Evolutionary conservation across 2,329 filamentous ascomycete genomes (phyloP).

Genomic region (Elsinoe ampelina): DNA sequence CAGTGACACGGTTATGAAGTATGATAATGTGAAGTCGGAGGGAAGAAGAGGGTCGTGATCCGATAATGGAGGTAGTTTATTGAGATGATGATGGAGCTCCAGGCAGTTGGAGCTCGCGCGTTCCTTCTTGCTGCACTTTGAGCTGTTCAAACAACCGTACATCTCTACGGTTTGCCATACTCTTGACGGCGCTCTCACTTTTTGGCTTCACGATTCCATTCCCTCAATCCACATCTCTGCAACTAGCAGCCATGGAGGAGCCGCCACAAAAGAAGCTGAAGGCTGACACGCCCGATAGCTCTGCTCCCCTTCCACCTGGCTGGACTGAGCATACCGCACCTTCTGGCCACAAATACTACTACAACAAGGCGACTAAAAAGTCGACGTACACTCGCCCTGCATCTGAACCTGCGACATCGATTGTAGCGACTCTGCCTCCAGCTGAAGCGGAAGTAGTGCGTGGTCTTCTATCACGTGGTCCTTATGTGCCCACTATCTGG

Average conservation of each 20-base stretch:
- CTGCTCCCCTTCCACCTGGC: constrained; percentile 59
- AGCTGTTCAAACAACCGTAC: constrained; percentile 8
- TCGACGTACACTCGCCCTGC: constrained; percentile 75
- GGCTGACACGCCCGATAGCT: constrained; percentile 60
- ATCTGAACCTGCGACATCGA: constrained; percentile 18
- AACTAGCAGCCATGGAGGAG: constrained; percentile 10
- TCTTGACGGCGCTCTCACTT: not conserved
- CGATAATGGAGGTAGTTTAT: not conserved
- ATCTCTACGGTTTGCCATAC: not conserved
- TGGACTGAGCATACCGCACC: constrained; percentile 95
- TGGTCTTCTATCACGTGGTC: not conserved
- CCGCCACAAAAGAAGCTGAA: constrained; percentile 51
- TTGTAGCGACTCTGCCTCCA: constrained; percentile 6
- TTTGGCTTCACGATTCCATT: not conserved
- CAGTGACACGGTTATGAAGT: not conserved
- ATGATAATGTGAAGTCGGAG: not conserved
- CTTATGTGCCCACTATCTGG: too few species aligned
- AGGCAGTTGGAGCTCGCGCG: constrained; percentile 14
- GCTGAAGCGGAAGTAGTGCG: not conserved
- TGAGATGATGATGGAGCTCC: constrained; percentile 12
- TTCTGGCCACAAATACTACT: constrained; percentile 76
- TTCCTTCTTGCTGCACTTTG: constrained; percentile 1
- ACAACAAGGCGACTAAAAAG: constrained; percentile 69
- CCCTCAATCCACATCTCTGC: not conserved
- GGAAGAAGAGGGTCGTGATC: not conserved